These are phyloP conservation scores for Candida nitratophila DNA, from an alignment of 805 yeast genomes.

Conservation along the genomic window DNA sequence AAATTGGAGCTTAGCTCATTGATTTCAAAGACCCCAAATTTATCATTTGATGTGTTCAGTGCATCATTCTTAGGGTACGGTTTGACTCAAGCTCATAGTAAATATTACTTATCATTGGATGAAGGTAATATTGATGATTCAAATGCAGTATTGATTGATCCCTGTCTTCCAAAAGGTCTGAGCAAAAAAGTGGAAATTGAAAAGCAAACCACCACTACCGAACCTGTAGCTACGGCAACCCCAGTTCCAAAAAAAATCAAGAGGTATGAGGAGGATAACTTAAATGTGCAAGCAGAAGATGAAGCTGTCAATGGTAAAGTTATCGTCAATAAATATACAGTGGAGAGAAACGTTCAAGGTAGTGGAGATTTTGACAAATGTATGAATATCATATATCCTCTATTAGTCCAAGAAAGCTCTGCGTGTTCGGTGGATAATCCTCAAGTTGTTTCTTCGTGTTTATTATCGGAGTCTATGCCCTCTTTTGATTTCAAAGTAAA, in stretches of 20 bases:
- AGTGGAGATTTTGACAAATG: conserved; percentile 46
- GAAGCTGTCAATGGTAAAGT: background rate
- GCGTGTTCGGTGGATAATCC: conserved; percentile 14
- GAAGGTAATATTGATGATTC: conserved; percentile 9
- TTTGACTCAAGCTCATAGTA: conserved; percentile 44
- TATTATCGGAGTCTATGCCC: conserved; percentile 46
- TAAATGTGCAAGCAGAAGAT: conserved; percentile 9
- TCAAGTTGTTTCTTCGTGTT: conserved; percentile 36
- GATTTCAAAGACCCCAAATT: conserved; percentile 15
- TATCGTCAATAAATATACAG: background rate
- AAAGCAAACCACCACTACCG: background rate
- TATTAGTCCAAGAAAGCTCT: conserved; percentile 23
- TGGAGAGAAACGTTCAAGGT: conserved; percentile 32
- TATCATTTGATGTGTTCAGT: conserved; percentile 39
- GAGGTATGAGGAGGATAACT: background rate
- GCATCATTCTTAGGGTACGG: conserved; percentile 59
- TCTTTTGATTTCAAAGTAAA: conserved; percentile 49
- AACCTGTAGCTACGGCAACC: background rate
- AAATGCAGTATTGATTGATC: conserved; percentile 30
- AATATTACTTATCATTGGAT: conserved; percentile 27
- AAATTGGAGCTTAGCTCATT: conserved; percentile 34
- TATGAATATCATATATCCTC: conserved; percentile 37
- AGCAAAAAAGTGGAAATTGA: conserved; percentile 5
- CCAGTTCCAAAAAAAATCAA: background rate
- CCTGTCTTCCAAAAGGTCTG: conserved; percentile 50